Percentiles rank a stretch among this genome's conserved stretches.
Evolutionary conservation across 441 rosid species (phyloP).

Genomic region (Omphalea diandra): DNA sequence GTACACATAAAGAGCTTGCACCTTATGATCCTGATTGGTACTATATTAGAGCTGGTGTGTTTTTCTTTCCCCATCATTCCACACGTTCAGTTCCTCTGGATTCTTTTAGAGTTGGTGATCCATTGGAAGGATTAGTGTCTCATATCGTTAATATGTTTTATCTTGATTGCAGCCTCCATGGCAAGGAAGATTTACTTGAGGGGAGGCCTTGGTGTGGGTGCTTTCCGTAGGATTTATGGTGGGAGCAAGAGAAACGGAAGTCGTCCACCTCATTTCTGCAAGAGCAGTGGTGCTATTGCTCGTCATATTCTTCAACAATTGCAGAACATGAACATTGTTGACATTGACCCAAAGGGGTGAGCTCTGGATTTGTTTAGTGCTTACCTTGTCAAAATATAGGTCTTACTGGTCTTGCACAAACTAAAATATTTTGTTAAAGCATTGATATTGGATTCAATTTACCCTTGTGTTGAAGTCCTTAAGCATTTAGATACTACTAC

Average conservation of each 20-base stretch:
- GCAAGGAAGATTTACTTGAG: constrained; percentile 85
- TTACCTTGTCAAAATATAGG: neutral
- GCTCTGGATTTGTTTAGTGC: neutral
- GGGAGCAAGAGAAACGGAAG: constrained; percentile 94
- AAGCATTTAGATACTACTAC: neutral
- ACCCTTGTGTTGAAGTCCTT: neutral
- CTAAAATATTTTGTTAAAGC: neutral
- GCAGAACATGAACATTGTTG: constrained; percentile 64
- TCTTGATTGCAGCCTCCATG: constrained; percentile 59
- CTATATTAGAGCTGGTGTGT: constrained; percentile 69
- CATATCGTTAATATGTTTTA: neutral
- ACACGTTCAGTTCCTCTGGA: too few species aligned
- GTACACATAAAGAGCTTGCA: constrained; percentile 72
- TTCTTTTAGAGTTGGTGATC: neutral
- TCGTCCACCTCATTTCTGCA: constrained; percentile 93
- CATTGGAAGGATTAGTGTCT: neutral
- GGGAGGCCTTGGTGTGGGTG: constrained; percentile 92
- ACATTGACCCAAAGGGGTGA: constrained; percentile 76
- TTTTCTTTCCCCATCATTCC: neutral
- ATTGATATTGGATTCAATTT: neutral
- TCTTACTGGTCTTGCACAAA: neutral
- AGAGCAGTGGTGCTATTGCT: constrained; percentile 79
- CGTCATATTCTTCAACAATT: constrained; percentile 86
- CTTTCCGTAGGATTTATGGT: constrained; percentile 82
- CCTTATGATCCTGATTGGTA: constrained; percentile 92